Conservation (phyloP, 2,329 filamentous ascomycete species). For the Trichoderma gracile region DNA sequence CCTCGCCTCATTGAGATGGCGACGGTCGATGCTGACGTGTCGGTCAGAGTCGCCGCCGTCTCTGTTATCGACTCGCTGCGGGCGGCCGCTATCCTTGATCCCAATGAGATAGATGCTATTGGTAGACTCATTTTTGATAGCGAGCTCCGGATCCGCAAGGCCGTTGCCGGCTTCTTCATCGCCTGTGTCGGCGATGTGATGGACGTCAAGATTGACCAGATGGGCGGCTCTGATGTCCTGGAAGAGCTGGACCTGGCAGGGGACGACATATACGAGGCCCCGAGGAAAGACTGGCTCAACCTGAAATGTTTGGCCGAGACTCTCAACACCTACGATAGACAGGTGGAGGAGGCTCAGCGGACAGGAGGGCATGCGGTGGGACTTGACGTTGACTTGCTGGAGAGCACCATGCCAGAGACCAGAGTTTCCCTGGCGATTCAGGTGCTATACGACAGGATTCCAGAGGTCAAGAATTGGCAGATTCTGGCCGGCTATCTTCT, state of each 20-base stretch:
- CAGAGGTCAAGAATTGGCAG: constrained; percentile 84
- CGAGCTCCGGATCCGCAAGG: constrained; percentile 80
- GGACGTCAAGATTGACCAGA: constrained; percentile 75
- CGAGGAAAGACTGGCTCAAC: constrained; percentile 82
- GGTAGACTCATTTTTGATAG: constrained; percentile 87
- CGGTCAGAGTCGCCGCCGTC: constrained; percentile 77
- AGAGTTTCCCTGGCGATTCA: constrained; percentile 84
- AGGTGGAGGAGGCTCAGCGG: constrained; percentile 59
- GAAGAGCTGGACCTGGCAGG: constrained; percentile 73
- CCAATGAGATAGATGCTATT: constrained; percentile 84
- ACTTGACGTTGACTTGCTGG: constrained; percentile 57
- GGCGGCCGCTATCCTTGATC: constrained; percentile 82
- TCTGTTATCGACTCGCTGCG: constrained; percentile 80
- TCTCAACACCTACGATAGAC: constrained; percentile 75
- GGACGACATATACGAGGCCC: constrained; percentile 74
- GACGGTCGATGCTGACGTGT: constrained; percentile 76
- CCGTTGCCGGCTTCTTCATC: constrained; percentile 87
- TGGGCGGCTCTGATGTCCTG: constrained; percentile 76
- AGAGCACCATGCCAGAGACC: constrained; percentile 69
- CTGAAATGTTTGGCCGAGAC: constrained; percentile 88
- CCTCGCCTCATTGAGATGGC: constrained; percentile 90
- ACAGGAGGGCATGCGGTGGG: constrained; percentile 46
- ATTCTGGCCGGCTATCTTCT: constrained; percentile 85
- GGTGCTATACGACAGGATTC: constrained; percentile 78
- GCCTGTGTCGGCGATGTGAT: constrained; percentile 82